Conservation (phyloP, 352 stramenopile genomes). For the Phytophthora hibernalis region DNA sequence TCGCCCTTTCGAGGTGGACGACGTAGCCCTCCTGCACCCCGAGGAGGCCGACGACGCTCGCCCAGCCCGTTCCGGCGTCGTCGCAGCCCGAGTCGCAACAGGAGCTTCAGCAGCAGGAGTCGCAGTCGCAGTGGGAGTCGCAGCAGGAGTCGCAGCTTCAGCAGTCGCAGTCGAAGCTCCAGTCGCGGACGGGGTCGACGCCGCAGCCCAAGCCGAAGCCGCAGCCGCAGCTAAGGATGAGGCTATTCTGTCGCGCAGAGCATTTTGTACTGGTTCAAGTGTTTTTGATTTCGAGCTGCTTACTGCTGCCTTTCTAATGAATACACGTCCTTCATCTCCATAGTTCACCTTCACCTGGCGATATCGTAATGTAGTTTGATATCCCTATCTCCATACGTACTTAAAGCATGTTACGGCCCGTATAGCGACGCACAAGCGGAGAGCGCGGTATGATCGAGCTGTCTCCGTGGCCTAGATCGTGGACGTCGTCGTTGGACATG, state of each 20-base stretch:
- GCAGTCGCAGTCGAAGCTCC: conserved; percentile 40
- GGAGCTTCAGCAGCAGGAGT: conserved; percentile 33
- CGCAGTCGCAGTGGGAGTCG: conserved; percentile 30
- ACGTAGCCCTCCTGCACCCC: conserved; percentile 25
- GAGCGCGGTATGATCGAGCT: conserved; percentile 26
- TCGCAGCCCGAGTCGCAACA: conserved; percentile 34
- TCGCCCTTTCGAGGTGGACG: conserved; percentile 50
- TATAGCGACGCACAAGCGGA: conserved; percentile 57
- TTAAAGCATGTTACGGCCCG: conserved; percentile 32
- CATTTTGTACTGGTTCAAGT: conserved; percentile 16
- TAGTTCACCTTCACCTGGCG: conserved; percentile 9
- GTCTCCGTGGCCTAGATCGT: conserved; percentile 21
- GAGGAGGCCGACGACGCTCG: conserved; percentile 41
- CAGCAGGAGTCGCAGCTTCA: conserved; percentile 37
- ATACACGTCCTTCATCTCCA: conserved; percentile 28
- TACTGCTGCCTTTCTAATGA: conserved; percentile 35
- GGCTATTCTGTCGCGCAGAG: background rate
- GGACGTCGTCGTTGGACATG: conserved; percentile 45
- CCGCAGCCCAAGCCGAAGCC: conserved; percentile 38
- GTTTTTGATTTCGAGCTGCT: conserved; percentile 27
- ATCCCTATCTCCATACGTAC: conserved; percentile 25
- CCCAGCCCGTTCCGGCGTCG: conserved; percentile 47
- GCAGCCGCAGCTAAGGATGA: conserved; percentile 25
- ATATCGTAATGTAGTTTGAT: conserved; percentile 5
- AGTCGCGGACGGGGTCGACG: conserved; percentile 37